Evolutionary conservation across 2,329 filamentous ascomycete genomes (phyloP).

Genomic region (Arthroderma sp.): DNA sequence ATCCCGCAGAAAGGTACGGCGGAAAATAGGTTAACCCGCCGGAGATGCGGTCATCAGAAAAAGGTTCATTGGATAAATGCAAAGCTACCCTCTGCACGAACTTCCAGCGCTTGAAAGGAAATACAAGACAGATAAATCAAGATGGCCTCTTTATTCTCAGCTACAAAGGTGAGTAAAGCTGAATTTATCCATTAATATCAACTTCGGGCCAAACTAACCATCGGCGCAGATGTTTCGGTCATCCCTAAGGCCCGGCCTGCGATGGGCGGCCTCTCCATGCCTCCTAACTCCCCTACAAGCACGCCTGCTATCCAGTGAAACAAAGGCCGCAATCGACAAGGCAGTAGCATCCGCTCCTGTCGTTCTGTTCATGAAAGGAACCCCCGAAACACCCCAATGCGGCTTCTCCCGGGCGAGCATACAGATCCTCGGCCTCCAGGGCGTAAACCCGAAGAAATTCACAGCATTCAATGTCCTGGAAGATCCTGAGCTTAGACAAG

Average conservation of each 20-base stretch:
- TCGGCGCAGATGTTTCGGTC: constrained; percentile 3
- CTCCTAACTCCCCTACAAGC: constrained; percentile 5
- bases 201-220: background rate
- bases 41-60: no score
- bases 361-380: constrained; percentile 99
- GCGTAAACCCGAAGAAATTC: constrained; percentile 89
- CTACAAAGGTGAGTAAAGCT: no score
- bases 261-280: background rate
- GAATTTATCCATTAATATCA: background rate
- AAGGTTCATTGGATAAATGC: no score
- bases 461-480: constrained; percentile 97
- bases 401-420: constrained; percentile 92
- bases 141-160: no score
- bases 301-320: constrained; percentile 61
- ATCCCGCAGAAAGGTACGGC: no score
- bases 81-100: no score
- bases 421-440: constrained; percentile 87
- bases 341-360: constrained; percentile 79
- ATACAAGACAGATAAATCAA: no score
- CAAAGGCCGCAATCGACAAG: constrained; percentile 73
- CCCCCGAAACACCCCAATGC: constrained; percentile 88
- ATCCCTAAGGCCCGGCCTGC: background rate
- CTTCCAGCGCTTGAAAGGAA: no score
- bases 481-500: constrained; percentile 70
- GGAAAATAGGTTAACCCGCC: no score